These are phyloP conservation scores for Solanum peruvianum DNA, from an alignment of 257 asterid species.

Conservation along the genomic window DNA sequence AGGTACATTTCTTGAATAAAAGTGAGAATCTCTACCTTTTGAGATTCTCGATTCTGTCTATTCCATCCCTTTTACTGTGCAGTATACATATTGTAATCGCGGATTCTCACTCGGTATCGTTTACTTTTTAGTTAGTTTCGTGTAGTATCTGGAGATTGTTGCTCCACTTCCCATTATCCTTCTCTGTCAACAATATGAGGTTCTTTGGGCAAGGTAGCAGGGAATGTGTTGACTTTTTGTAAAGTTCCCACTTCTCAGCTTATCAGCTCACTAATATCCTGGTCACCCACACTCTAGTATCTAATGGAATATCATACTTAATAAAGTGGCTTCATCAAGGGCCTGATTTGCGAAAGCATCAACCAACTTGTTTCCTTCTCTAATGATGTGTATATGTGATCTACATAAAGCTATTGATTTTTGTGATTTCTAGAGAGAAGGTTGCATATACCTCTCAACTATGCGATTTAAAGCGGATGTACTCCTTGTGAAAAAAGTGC, in stretches of 20 bases:
- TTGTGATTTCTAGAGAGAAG: not conserved
- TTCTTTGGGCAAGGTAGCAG: not conserved
- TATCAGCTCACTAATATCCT: not conserved
- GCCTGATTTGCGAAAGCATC: not conserved
- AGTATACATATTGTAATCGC: not conserved
- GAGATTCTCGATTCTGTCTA: not conserved
- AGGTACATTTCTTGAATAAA: constrained; percentile 21
- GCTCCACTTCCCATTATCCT: not conserved
- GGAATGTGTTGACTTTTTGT: not conserved
- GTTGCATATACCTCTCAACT: not conserved
- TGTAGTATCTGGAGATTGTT: not conserved
- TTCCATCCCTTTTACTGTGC: not conserved
- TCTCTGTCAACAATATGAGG: not conserved
- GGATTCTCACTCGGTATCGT: not conserved
- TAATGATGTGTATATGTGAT: not conserved
- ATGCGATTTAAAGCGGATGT: not conserved
- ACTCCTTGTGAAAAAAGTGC: not conserved
- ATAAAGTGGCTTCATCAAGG: not conserved
- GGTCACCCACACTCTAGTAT: not conserved
- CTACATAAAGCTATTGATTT: not conserved
- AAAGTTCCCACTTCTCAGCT: not conserved
- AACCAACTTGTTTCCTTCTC: not conserved
- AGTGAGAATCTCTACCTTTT: not conserved
- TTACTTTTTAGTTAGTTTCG: not conserved
- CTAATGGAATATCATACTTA: not conserved